These are phyloP conservation scores for Podaxis carcinomalis DNA, from an alignment of 768 basidiomycete genomes.

Conservation along the genomic window DNA sequence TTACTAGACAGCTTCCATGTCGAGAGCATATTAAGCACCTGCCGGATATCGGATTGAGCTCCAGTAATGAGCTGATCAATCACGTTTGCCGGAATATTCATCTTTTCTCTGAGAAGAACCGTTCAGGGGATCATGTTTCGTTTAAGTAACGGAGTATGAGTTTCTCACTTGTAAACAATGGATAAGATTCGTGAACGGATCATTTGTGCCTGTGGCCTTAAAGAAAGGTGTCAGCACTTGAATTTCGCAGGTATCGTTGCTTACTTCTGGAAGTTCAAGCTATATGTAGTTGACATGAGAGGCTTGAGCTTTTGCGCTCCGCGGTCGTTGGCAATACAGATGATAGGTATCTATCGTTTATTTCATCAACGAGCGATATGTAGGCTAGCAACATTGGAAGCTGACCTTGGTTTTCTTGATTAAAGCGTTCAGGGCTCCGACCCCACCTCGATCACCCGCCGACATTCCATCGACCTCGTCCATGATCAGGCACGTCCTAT, in stretches of 20 bases:
- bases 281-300: conserved; percentile 64
- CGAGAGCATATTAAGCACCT: conserved; percentile 96
- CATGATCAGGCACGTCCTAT: conserved; percentile 90
- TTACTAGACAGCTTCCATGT: conserved; percentile 88
- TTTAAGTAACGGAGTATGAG: not conserved
- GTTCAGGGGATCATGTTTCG: not conserved
- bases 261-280: conserved; percentile 74
- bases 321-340: conserved; percentile 94
- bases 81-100: conserved; percentile 89
- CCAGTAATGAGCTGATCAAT: conserved; percentile 88
- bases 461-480: conserved; percentile 99
- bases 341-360: conserved; percentile 76
- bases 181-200: conserved; percentile 86
- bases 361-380: not conserved
- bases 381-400: not conserved
- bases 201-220: conserved; percentile 69
- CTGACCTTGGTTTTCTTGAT: conserved; percentile 89
- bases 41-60: conserved; percentile 93
- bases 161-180: conserved; percentile 81
- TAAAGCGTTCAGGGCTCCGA: conserved; percentile 86
- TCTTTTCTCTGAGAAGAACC: conserved; percentile 63
- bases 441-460: conserved; percentile 93
- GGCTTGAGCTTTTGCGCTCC: conserved; percentile 91
- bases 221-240: conserved; percentile 2
- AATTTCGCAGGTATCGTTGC: conserved; percentile 15